Conservation (phyloP, 2,329 filamentous ascomycete genomes). For the Phialophora macrospora region DNA sequence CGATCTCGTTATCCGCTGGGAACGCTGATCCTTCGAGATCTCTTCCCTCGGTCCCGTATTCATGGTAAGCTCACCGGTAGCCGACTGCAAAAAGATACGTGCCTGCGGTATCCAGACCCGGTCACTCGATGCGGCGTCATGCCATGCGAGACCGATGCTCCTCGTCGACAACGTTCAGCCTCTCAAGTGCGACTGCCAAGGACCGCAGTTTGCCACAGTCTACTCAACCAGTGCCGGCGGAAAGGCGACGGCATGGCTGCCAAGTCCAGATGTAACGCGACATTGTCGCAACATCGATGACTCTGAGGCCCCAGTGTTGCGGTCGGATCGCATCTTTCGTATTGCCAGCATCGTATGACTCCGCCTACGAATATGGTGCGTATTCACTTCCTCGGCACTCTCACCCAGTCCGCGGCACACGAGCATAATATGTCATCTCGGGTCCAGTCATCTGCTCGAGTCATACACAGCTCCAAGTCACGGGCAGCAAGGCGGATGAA, state of each 20-base stretch:
- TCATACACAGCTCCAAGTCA: neutral
- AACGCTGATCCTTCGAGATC: neutral
- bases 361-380: neutral
- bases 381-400: neutral
- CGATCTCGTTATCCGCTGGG: neutral
- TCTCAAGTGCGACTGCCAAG: neutral
- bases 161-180: neutral
- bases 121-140: slow-evolving; percentile 3
- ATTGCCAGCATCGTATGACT: neutral
- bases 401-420: neutral
- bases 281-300: neutral
- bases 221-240: too few relatives aligned
- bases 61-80: neutral
- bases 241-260: neutral
- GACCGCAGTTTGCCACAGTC: neutral
- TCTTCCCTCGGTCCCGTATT: neutral
- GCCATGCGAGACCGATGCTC: neutral
- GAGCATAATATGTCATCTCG: slow-evolving; percentile 6
- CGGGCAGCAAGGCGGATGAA: neutral
- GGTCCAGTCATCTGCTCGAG: neutral
- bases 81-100: neutral
- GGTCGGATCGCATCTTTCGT: neutral
- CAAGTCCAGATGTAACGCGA: slow-evolving; percentile 5
- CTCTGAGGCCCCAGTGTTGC: neutral
- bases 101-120: neutral